Percentiles rank a stretch among this genome's conserved stretches.
phyloP scores from a whole-genome alignment of 2,329 filamentous ascomycete genomes.

The Endoconidiophora polonica region DNA sequence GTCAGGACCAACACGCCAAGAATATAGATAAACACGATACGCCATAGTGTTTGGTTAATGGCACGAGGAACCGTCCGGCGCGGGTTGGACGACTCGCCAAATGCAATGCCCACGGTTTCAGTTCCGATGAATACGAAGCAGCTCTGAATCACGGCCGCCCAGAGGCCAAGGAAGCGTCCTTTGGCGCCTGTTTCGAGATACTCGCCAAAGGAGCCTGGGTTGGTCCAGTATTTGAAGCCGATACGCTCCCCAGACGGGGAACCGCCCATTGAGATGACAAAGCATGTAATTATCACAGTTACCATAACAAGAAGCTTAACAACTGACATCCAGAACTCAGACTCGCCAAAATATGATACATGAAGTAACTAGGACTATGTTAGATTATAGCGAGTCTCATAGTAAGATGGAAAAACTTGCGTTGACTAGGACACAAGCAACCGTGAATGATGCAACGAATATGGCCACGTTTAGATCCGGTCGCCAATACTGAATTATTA shows the following conservation, averaged over 20 bases:
- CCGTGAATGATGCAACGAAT: conserved; percentile 22
- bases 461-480: conserved; percentile 22
- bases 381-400: not conserved
- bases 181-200: conserved; percentile 20
- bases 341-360: conserved; percentile 28
- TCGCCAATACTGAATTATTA: conserved; percentile 24
- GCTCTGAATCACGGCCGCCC: conserved; percentile 23
- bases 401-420: not conserved
- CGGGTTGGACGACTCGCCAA: conserved; percentile 16
- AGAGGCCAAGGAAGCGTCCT: conserved; percentile 25
- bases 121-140: conserved; percentile 23
- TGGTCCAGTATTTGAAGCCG: conserved; percentile 28
- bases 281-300: conserved; percentile 22
- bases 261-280: conserved; percentile 24
- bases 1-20: conserved; percentile 15
- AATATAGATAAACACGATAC: conserved; percentile 17
- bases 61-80: conserved; percentile 15
- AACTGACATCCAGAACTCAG: conserved; percentile 31
- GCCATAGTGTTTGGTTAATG: conserved; percentile 16
- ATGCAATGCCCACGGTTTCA: conserved; percentile 13
- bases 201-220: conserved; percentile 26
- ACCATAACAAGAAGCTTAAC: conserved; percentile 28
- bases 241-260: conserved; percentile 22
- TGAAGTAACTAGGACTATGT: conserved; percentile 17
- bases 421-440: conserved; percentile 21